Evolutionary conservation across 1,284 basidiomycete genomes (phyloP), one percentile per base, ranked within the genome.

Genomic region (Megacollybia platyphylla): DNA sequence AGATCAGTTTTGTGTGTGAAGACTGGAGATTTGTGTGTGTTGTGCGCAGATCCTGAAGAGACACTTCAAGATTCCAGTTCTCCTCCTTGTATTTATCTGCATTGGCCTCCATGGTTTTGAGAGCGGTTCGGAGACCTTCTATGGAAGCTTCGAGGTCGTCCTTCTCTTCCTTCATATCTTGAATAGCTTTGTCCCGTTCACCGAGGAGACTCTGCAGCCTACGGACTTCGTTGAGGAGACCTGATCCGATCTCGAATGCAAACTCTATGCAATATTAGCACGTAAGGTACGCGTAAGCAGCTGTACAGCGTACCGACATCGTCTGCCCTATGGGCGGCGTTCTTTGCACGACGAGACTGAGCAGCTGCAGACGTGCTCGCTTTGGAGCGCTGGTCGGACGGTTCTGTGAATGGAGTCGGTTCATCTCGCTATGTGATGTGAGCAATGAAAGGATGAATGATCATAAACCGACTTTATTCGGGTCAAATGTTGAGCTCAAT

Each of bases 1-100:
- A 65, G 54, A 94, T 88, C 11, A 87, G 68, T 44, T 87, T 84
- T 50, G 75, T 73, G 8, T 74, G 64, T 18, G 76, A 68, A 6
- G 74, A 61, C 48, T 87, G 82, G 1, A 79, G 71, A 41, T 87
- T 79, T 32, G 71, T 57, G 32, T 87, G 69, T 51, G 87, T 76
- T 0, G 77, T 64, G 34, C 83, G 80, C 18, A 94, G 71, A 49
- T 97, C 91, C 59, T 98, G 93, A 26, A 92, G 70, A 17, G 76
- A 76, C 39, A 97, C 88, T 65, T 97, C 92, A 49, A 97, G 81
- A 57, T 97, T 93, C 94, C 94, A 97, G 60, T 96, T 97, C 64
- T 94, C 91, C 61, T 97, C 91, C 65, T 92, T 93, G 76, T 82
- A 93, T 47, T 89, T 88, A 57, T 85, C 79, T 70, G 84, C 72